Evolutionary conservation across 1,284 basidiomycete genomes (phyloP).

Genomic region (Ganoderma meredithae): DNA sequence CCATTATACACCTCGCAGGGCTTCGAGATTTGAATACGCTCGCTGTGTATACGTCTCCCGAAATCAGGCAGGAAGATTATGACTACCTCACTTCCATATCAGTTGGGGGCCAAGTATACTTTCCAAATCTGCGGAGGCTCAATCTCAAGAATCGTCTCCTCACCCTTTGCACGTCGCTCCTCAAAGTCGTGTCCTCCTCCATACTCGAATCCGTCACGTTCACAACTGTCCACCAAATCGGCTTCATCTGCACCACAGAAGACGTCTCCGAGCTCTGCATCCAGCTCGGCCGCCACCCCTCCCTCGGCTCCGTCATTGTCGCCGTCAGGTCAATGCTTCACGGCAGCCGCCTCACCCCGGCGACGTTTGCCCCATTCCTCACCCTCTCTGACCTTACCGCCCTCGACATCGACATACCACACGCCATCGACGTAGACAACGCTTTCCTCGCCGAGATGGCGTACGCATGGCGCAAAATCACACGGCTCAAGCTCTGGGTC

Average conservation of each 20-base stretch:
- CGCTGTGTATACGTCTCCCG: neutral
- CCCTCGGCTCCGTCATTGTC: constrained; percentile 38
- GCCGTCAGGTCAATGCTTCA: neutral
- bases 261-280: neutral
- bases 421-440: neutral
- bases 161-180: neutral
- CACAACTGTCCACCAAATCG: neutral
- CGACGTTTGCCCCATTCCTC: neutral
- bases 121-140: neutral
- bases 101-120: neutral
- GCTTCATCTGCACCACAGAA: neutral
- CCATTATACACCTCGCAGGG: neutral
- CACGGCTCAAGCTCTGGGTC: neutral
- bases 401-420: neutral
- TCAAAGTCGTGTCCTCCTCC: neutral
- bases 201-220: neutral
- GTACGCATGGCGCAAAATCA: neutral
- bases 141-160: neutral
- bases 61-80: neutral
- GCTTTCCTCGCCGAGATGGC: constrained; percentile 1
- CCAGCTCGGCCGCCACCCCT: constrained; percentile 47
- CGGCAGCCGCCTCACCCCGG: neutral
- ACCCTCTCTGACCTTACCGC: neutral
- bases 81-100: neutral
- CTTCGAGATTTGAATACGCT: neutral